A percentile compares a stretch with the other conserved stretches of the same genome.
These are phyloP conservation scores for Aureobasidium sp. DNA, from an alignment of 2,329 filamentous ascomycete species.

Conservation along the genomic window DNA sequence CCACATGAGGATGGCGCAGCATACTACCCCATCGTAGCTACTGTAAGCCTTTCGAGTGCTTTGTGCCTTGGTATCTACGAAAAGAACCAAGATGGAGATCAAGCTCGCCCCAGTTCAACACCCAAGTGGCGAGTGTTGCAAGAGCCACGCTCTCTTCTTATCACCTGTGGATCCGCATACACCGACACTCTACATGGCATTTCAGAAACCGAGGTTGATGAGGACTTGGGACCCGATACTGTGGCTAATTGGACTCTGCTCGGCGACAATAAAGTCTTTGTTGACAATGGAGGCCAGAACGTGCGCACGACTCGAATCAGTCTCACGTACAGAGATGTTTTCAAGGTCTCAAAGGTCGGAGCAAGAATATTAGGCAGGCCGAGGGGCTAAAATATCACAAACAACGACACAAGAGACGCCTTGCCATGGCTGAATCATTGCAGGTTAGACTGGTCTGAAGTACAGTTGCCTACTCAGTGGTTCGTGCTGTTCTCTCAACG, in stretches of 20 bases:
- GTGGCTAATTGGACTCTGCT: conserved; percentile 64
- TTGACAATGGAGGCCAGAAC: conserved; percentile 44
- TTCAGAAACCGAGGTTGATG: conserved; percentile 55
- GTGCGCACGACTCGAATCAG: conserved; percentile 57
- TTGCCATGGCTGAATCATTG: background rate
- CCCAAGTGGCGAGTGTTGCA: conserved; percentile 60
- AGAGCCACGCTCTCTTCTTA: conserved; percentile 70
- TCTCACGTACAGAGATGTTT: conserved; percentile 78
- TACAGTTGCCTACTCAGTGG: conserved; percentile 2
- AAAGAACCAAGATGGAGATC: conserved; percentile 28
- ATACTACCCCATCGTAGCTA: conserved; percentile 83
- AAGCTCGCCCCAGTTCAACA: conserved; percentile 46
- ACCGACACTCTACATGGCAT: conserved; percentile 69
- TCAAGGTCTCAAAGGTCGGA: conserved; percentile 68
- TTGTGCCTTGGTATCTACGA: conserved; percentile 68
- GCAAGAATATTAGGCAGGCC: conserved; percentile 51
- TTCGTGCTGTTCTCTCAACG: background rate
- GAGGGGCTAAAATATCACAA: conserved; percentile 12
- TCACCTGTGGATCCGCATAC: conserved; percentile 63
- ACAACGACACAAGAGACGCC: background rate
- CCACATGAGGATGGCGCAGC: conserved; percentile 87
- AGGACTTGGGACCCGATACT: conserved; percentile 51
- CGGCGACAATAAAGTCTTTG: conserved; percentile 37
- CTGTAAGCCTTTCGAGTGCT: conserved; percentile 72
- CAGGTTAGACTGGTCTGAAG: background rate